Evolutionary conservation across 2,329 filamentous ascomycete species (phyloP).

Genomic region (Fusarium caatingaense): DNA sequence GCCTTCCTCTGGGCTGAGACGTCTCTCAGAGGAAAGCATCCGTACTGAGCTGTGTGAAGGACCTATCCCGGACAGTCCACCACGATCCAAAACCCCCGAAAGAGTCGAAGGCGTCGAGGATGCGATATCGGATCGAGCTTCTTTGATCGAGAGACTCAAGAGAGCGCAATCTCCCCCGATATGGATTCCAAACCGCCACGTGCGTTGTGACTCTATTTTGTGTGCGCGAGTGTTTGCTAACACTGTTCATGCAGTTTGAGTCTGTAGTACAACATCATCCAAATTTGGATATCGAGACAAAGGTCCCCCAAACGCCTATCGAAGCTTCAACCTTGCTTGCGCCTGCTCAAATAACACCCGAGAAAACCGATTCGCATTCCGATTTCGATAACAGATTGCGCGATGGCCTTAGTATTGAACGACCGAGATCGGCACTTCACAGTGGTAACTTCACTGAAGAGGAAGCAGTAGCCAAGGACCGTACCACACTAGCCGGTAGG

Average conservation of each 20-base stretch:
- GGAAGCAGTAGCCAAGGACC: conserved; percentile 36
- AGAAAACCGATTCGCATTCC: conserved; percentile 32
- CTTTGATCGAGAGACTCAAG: conserved; percentile 88
- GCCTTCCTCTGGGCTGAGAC: conserved; percentile 39
- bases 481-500: conserved; percentile 7
- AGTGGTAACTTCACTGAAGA: conserved; percentile 72
- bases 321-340: conserved; percentile 57
- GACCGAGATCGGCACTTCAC: conserved; percentile 81
- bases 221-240: conserved; percentile 22
- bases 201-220: conserved; percentile 51
- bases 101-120: conserved; percentile 43
- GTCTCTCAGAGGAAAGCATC: conserved; percentile 69
- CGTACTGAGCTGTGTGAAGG: conserved; percentile 71
- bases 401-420: conserved; percentile 75
- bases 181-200: conserved; percentile 76
- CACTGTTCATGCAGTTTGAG: conserved; percentile 50
- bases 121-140: conserved; percentile 71
- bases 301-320: conserved; percentile 49
- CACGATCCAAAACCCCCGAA: conserved; percentile 39
- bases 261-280: conserved; percentile 49
- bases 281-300: conserved; percentile 24
- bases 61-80: conserved; percentile 59
- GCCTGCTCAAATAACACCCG: conserved; percentile 60
- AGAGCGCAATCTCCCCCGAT: conserved; percentile 79
- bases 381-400: conserved; percentile 57